Evolutionary conservation across 2,329 filamentous ascomycete genomes (phyloP).

Genomic region (Albifimbria verrucaria): DNA sequence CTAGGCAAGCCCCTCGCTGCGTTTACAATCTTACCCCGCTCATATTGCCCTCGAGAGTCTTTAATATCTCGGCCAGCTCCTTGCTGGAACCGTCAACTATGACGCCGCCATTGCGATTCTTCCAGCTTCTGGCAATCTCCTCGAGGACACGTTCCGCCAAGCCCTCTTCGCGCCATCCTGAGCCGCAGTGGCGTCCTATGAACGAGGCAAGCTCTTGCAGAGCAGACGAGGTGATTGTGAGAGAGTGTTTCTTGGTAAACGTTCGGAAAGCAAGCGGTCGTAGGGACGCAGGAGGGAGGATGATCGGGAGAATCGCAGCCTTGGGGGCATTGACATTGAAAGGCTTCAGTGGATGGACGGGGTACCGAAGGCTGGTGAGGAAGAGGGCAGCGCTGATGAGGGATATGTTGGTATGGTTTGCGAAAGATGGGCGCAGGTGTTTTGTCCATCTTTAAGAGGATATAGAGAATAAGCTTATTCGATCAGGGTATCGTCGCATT

Average conservation of each 20-base stretch:
- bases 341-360: conserved; percentile 71
- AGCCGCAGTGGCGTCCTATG: conserved; percentile 89
- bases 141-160: conserved; percentile 89
- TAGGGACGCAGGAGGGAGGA: conserved; percentile 82
- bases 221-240: conserved; percentile 85
- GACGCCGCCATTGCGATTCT: conserved; percentile 80
- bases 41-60: conserved; percentile 83
- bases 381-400: conserved; percentile 71
- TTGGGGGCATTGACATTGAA: conserved; percentile 52
- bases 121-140: conserved; percentile 89
- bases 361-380: conserved; percentile 90
- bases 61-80: conserved; percentile 77
- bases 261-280: conserved; percentile 90
- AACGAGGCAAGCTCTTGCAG: conserved; percentile 83
- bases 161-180: conserved; percentile 94
- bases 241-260: conserved; percentile 95
- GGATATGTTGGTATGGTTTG: conserved; percentile 28
- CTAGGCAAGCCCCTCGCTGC: conserved; percentile 46
- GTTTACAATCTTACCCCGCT: conserved; percentile 68
- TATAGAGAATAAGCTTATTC: not conserved
- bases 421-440: conserved; percentile 37
- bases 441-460: conserved; percentile 30
- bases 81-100: conserved; percentile 82
- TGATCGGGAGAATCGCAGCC: conserved; percentile 76
- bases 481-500: too few species aligned